Evolutionary conservation across 768 basidiomycete species (phyloP).

Genomic region (Phanerodontia chrysosporium): DNA sequence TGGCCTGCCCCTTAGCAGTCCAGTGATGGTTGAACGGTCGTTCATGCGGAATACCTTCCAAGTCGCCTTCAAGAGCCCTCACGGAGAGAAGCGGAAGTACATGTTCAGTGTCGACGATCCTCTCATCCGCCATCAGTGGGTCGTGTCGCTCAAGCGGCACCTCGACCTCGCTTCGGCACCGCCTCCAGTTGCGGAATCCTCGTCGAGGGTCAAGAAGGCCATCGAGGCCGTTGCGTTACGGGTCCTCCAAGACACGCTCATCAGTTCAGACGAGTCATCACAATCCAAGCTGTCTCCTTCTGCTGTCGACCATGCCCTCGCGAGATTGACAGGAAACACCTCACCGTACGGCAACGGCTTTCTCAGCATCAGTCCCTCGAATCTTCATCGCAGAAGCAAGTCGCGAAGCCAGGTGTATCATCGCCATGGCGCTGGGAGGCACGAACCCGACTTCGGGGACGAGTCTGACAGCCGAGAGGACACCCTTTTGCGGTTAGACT

Average conservation of each 20-base stretch:
- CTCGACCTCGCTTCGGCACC: conserved; percentile 44
- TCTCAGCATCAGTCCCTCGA: conserved; percentile 18
- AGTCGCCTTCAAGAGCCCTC: conserved; percentile 72
- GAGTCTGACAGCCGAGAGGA: conserved; percentile 14
- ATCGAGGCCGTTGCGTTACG: conserved; percentile 75
- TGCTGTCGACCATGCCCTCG: conserved; percentile 32
- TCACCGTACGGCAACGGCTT: conserved; percentile 14
- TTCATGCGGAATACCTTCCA: conserved; percentile 99
- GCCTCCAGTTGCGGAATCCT: conserved; percentile 30
- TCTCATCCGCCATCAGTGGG: conserved; percentile 72
- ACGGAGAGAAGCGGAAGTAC: conserved; percentile 73
- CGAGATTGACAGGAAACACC: conserved; percentile 23
- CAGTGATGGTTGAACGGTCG: conserved; percentile 79
- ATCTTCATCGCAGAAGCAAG: conserved; percentile 54
- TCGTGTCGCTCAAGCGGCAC: conserved; percentile 59
- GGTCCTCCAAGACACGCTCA: conserved; percentile 81
- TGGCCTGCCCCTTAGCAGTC: conserved; percentile 74
- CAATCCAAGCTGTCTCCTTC: conserved; percentile 17
- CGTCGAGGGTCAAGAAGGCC: conserved; percentile 53
- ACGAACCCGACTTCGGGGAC: conserved; percentile 52
- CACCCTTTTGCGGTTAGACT: conserved; percentile 13
- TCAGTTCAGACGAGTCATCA: conserved; percentile 33
- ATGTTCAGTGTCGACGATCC: conserved; percentile 92
- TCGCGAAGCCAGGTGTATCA: conserved; percentile 69
- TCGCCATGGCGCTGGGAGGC: conserved; percentile 56